A percentile compares a stretch with the other conserved stretches of the same genome.
phyloP scores from a whole-genome alignment of 768 basidiomycete species.

The Trametes maxima region DNA sequence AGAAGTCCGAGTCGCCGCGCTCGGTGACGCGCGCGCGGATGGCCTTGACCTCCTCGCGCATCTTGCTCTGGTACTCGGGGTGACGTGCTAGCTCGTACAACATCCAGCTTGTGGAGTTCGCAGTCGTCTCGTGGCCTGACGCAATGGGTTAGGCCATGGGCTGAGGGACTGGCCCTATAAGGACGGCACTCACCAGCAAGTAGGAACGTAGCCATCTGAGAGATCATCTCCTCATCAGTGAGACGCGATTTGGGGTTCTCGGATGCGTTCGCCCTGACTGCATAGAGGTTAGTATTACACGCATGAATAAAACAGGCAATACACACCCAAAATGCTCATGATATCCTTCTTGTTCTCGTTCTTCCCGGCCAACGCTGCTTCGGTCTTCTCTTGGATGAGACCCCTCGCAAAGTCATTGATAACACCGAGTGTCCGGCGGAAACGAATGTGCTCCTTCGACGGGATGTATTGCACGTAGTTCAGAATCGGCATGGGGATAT shows the following conservation, averaged over 20 bases:
- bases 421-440: slow-evolving; percentile 29
- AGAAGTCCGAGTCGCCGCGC: slow-evolving; percentile 21
- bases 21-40: slow-evolving; percentile 15
- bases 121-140: slow-evolving; percentile 37
- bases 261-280: slow-evolving; percentile 35
- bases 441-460: slow-evolving; percentile 32
- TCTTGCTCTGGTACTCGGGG: slow-evolving; percentile 9
- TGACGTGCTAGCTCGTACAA: slow-evolving; percentile 23
- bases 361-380: slow-evolving; percentile 17
- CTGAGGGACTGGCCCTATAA: neutral
- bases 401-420: slow-evolving; percentile 29
- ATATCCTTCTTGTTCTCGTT: slow-evolving; percentile 37
- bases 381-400: slow-evolving; percentile 31
- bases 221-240: slow-evolving; percentile 36
- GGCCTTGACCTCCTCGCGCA: slow-evolving; percentile 19
- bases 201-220: slow-evolving; percentile 32
- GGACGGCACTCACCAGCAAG: slow-evolving; percentile 14
- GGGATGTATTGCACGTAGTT: slow-evolving; percentile 34
- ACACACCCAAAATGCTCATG: slow-evolving; percentile 37
- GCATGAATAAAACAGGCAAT: neutral
- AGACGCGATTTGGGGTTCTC: slow-evolving; percentile 33
- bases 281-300: neutral
- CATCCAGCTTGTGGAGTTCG: slow-evolving; percentile 34
- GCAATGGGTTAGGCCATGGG: neutral
- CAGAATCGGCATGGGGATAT: slow-evolving; percentile 32